phyloP scores from a whole-genome alignment of 140 eudicot species.

The Bidens hawaiensis region DNA sequence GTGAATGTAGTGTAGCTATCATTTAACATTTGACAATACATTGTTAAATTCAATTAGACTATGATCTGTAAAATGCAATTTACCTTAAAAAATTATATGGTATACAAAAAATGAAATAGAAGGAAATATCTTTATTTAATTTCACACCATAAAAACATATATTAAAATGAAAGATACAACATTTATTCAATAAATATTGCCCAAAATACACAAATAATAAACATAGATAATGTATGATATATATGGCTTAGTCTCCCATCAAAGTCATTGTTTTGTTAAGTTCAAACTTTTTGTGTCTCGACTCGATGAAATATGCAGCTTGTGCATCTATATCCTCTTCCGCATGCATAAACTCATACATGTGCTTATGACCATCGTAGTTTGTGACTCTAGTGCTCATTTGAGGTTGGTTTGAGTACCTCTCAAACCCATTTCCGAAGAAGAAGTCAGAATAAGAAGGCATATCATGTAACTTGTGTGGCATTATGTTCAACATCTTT shows the following conservation, averaged over 20 bases:
- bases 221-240: background rate
- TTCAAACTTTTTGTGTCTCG: slow-evolving; percentile 40
- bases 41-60: background rate
- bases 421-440: slow-evolving; percentile 13
- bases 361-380: slow-evolving; percentile 8
- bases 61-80: background rate
- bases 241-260: background rate
- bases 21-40: background rate
- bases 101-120: background rate
- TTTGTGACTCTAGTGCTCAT: background rate
- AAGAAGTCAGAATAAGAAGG: slow-evolving; percentile 33
- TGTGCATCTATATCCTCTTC: slow-evolving; percentile 34
- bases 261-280: slow-evolving; percentile 29
- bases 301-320: slow-evolving; percentile 42
- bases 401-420: slow-evolving; percentile 10
- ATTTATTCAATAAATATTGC: background rate
- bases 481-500: slow-evolving; percentile 5
- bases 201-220: background rate
- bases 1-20: background rate
- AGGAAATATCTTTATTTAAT: background rate
- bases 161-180: background rate
- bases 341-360: background rate
- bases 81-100: background rate
- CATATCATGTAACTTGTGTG: slow-evolving; percentile 25
- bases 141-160: background rate